phyloP scores from a whole-genome alignment of 352 stramenopile genomes.

The Elongisporangium senticosum region DNA sequence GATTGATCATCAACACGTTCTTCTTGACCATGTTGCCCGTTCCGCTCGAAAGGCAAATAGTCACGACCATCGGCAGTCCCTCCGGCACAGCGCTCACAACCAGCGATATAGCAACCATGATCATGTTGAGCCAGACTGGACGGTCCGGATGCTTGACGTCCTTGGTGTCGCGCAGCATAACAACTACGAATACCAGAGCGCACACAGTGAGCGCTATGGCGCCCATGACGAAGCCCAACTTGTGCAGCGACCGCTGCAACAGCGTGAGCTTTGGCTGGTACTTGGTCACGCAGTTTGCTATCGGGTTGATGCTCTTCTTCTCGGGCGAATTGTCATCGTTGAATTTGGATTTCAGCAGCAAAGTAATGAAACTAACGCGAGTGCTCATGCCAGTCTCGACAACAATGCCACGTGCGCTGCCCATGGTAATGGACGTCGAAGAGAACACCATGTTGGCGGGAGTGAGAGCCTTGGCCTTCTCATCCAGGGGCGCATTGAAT shows the following conservation, averaged over 20 bases:
- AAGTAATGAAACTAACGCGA: slow-evolving; percentile 59
- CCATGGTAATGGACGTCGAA: slow-evolving; percentile 78
- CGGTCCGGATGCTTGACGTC: slow-evolving; percentile 66
- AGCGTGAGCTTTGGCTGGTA: slow-evolving; percentile 81
- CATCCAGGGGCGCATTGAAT: slow-evolving; percentile 32
- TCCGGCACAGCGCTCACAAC: slow-evolving; percentile 72
- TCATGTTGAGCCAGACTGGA: slow-evolving; percentile 87
- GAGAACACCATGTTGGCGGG: slow-evolving; percentile 92
- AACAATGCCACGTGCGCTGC: slow-evolving; percentile 61
- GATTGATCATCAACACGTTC: slow-evolving; percentile 82
- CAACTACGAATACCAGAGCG: slow-evolving; percentile 88
- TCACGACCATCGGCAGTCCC: slow-evolving; percentile 78
- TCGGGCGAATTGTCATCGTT: slow-evolving; percentile 2
- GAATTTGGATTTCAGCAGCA: slow-evolving; percentile 45
- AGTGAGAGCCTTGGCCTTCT: slow-evolving; percentile 41
- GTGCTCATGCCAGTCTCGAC: slow-evolving; percentile 76
- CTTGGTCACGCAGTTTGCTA: slow-evolving; percentile 46
- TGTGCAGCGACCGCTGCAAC: slow-evolving; percentile 91
- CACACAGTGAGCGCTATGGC: slow-evolving; percentile 78
- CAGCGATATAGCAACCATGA: slow-evolving; percentile 92
- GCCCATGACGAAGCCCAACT: slow-evolving; percentile 91
- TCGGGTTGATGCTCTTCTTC: slow-evolving; percentile 37
- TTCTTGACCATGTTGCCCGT: slow-evolving; percentile 73
- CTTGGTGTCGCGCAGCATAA: slow-evolving; percentile 44
- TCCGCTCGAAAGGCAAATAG: slow-evolving; percentile 67